Conservation (phyloP, 2,329 filamentous ascomycete genomes). For the Neoscytalidium dimidiatum region DNA sequence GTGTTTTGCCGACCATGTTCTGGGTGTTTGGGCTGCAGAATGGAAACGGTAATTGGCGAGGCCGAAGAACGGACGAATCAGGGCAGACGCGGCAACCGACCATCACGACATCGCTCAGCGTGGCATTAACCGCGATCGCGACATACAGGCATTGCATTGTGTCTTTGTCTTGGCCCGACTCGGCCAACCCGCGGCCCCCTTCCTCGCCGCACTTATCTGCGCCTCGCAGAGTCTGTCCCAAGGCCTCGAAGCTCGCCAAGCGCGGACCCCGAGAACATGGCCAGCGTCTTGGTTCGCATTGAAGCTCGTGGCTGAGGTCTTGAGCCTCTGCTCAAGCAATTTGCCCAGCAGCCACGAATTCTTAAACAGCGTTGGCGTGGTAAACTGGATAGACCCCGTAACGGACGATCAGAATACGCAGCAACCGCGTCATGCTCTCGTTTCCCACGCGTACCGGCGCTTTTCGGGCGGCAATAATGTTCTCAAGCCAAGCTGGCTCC, state of each 20-base stretch:
- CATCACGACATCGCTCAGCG: conserved; percentile 2
- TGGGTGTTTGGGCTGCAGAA: conserved; percentile 18
- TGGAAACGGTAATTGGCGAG: not conserved
- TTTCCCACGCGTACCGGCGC: not conserved
- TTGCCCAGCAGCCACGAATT: not conserved
- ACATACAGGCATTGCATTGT: conserved; percentile 19
- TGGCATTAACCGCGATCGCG: conserved; percentile 16
- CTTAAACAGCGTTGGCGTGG: not conserved
- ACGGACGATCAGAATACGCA: not conserved
- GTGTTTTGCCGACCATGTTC: not conserved
- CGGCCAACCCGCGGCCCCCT: not conserved
- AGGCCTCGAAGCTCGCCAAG: conserved; percentile 15
- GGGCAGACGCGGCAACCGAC: not conserved
- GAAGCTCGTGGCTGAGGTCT: not conserved
- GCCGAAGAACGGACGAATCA: not conserved
- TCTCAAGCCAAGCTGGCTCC: not conserved
- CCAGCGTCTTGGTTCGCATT: not conserved
- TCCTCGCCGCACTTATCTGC: not conserved
- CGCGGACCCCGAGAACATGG: not conserved
- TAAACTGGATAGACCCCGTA: not conserved
- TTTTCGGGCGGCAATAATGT: not conserved
- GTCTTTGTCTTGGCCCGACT: conserved; percentile 6
- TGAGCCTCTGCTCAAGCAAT: not conserved
- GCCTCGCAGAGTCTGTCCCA: not conserved
- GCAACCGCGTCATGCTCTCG: not conserved